Evolutionary conservation across 495 filamentous ascomycete genomes (phyloP).

Genomic region (Letharia lupina): DNA sequence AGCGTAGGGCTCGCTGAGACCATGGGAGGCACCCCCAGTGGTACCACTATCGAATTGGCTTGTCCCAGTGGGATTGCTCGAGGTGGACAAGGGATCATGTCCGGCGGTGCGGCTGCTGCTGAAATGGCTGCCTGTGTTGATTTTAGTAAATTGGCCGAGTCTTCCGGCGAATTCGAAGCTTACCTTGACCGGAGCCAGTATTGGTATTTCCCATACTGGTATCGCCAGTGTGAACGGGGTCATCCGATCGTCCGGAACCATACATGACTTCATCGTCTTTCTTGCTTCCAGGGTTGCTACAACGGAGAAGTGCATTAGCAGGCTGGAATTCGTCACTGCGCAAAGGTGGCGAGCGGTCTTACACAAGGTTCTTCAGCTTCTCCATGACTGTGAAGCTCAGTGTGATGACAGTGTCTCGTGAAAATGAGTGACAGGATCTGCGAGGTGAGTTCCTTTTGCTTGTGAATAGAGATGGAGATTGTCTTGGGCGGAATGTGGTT

Average conservation of each 20-base stretch:
- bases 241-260: constrained; percentile 30
- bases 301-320: constrained; percentile 12
- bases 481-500: background rate
- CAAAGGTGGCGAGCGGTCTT: constrained; percentile 24
- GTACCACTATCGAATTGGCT: constrained; percentile 6
- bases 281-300: constrained; percentile 32
- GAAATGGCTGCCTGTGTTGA: constrained; percentile 23
- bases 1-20: constrained; percentile 14
- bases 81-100: constrained; percentile 16
- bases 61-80: constrained; percentile 15
- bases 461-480: background rate
- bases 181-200: constrained; percentile 23
- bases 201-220: constrained; percentile 11
- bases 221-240: constrained; percentile 24
- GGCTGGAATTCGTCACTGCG: constrained; percentile 3
- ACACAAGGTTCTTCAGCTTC: constrained; percentile 38
- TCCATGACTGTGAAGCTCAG: constrained; percentile 19
- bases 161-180: too few relatives aligned
- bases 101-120: constrained; percentile 17
- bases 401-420: background rate
- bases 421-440: background rate
- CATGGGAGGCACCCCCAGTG: constrained; percentile 5
- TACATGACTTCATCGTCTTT: constrained; percentile 37
- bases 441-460: background rate
- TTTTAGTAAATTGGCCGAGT: background rate